phyloP scores from a whole-genome alignment of 1,284 basidiomycete species.

The Stereum hirsutum region DNA sequence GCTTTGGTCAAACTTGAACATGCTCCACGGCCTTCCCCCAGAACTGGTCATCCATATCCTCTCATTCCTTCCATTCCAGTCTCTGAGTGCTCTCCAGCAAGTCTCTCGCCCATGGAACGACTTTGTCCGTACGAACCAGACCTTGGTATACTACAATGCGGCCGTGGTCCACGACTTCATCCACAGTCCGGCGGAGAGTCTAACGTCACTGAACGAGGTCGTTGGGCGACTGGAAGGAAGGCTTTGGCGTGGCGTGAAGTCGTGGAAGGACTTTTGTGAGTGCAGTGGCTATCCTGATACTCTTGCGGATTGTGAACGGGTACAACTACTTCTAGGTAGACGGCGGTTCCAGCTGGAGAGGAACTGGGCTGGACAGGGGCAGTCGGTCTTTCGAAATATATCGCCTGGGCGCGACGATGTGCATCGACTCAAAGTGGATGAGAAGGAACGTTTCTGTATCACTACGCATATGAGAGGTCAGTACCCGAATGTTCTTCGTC shows the following conservation, averaged over 20 bases:
- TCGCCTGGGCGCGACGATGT: slow-evolving; percentile 28
- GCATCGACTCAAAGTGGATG: slow-evolving; percentile 70
- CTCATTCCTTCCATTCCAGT: slow-evolving; percentile 34
- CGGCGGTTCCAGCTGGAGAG: slow-evolving; percentile 33
- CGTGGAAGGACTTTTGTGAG: slow-evolving; percentile 57
- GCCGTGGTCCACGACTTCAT: slow-evolving; percentile 40
- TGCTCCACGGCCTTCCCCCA: slow-evolving; percentile 32
- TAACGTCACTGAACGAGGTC: slow-evolving; percentile 25
- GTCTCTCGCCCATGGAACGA: slow-evolving; percentile 34
- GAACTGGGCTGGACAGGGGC: slow-evolving; percentile 46
- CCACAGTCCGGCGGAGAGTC: too few species aligned
- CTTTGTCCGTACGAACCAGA: slow-evolving; percentile 36
- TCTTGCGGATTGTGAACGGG: neutral
- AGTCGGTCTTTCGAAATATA: slow-evolving; percentile 27
- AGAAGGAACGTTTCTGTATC: slow-evolving; percentile 44
- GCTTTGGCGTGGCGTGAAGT: slow-evolving; percentile 21
- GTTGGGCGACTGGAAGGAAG: slow-evolving; percentile 18
- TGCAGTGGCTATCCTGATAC: neutral
- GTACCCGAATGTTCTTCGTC: too few species aligned
- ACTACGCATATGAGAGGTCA: slow-evolving; percentile 36
- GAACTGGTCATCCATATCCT: slow-evolving; percentile 40
- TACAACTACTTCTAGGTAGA: slow-evolving; percentile 28
- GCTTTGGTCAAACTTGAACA: slow-evolving; percentile 23
- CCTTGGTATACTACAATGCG: slow-evolving; percentile 40
- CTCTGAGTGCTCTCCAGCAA: slow-evolving; percentile 23